phyloP scores from a whole-genome alignment of 2,329 filamentous ascomycete genomes.

The Colletotrichum paranaense region DNA sequence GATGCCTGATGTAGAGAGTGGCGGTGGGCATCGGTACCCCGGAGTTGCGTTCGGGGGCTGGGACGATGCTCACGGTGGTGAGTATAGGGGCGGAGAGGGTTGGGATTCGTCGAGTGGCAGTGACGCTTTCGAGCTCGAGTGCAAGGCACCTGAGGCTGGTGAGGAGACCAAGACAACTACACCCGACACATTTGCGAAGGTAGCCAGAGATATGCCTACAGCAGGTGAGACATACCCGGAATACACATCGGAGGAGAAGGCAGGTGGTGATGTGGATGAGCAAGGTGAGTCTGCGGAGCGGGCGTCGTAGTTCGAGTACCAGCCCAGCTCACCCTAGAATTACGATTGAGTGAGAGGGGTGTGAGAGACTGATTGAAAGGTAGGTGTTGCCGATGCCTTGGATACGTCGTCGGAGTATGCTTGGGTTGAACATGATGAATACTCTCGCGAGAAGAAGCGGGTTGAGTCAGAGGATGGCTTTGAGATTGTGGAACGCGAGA shows the following conservation, averaged over 20 bases:
- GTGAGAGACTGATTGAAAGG: neutral
- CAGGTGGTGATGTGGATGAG: neutral
- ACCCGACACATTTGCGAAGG: neutral
- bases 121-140: neutral
- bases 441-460: neutral
- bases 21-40: neutral
- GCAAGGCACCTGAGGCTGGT: neutral
- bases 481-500: neutral
- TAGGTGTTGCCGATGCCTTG: neutral
- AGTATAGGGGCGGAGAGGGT: neutral
- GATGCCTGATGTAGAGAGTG: neutral
- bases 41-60: neutral
- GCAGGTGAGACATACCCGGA: neutral
- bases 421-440: neutral
- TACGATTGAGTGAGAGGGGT: neutral
- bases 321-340: neutral
- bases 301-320: neutral
- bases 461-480: neutral
- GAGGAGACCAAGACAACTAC: neutral
- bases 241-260: neutral
- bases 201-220: neutral
- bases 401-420: neutral
- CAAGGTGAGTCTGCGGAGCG: slow-evolving; percentile 2
- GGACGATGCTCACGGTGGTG: neutral
- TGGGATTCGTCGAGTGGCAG: neutral